Evolutionary conservation across 257 asterid species (phyloP).

Genomic region (Cordia subcordata): DNA sequence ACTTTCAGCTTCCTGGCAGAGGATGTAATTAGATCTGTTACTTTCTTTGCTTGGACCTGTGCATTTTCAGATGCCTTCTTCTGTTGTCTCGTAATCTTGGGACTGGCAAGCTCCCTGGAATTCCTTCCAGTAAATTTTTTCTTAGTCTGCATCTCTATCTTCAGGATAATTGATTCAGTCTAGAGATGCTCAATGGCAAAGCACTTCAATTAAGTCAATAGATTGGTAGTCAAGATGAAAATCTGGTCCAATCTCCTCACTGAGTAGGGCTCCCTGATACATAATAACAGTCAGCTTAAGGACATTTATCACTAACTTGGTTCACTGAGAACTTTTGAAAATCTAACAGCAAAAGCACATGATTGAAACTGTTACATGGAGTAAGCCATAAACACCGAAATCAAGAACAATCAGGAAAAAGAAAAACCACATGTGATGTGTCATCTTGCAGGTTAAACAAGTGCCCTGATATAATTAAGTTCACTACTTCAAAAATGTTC

Average conservation of each 20-base stretch:
- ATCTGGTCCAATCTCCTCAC: not conserved
- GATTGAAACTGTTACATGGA: too few relatives aligned
- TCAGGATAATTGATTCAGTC: constrained; percentile 15
- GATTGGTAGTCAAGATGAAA: not conserved
- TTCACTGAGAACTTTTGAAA: too few relatives aligned
- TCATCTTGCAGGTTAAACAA: too few relatives aligned
- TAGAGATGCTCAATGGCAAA: constrained; percentile 22
- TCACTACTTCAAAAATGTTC: too few relatives aligned
- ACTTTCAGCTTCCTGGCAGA: constrained; percentile 82
- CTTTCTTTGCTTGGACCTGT: constrained; percentile 62
- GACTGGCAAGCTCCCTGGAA: constrained; percentile 55
- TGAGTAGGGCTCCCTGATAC: not conserved
- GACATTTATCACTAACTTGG: too few relatives aligned
- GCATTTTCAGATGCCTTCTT: constrained; percentile 54
- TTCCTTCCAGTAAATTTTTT: constrained; percentile 47
- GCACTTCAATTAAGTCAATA: constrained; percentile 7
- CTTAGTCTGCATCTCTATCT: constrained; percentile 74
- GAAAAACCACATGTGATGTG: too few relatives aligned
- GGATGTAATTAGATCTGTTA: constrained; percentile 74
- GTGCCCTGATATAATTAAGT: too few relatives aligned
- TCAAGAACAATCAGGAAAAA: too few relatives aligned
- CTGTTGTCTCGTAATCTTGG: constrained; percentile 59
- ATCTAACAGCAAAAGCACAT: too few relatives aligned
- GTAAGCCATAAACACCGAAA: too few relatives aligned
- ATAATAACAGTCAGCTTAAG: too few relatives aligned